phyloP scores from a whole-genome alignment of 2,329 filamentous ascomycete genomes.

The Venturia carpophila region DNA sequence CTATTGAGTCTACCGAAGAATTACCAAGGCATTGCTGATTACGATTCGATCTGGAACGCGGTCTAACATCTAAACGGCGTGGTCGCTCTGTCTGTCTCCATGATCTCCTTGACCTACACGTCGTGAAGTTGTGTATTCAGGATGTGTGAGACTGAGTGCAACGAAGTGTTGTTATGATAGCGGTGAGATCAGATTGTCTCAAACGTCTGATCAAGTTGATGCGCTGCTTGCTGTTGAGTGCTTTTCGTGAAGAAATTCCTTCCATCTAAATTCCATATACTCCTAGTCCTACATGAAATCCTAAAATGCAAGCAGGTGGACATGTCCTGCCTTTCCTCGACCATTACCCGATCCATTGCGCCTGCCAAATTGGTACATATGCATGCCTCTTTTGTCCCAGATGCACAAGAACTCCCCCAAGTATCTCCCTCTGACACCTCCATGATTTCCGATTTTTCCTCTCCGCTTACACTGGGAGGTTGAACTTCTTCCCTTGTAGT shows the following conservation, averaged over 20 bases:
- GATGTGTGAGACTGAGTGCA: neutral
- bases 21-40: neutral
- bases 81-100: neutral
- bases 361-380: conserved; percentile 2
- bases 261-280: neutral
- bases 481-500: conserved; percentile 48
- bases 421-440: neutral
- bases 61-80: neutral
- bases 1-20: neutral
- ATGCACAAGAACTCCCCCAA: neutral
- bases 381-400: neutral
- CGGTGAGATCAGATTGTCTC: too few relatives aligned
- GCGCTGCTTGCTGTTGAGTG: neutral
- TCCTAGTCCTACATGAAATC: conserved; percentile 7
- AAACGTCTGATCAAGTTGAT: neutral
- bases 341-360: neutral
- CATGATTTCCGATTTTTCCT: neutral
- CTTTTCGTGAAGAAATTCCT: neutral
- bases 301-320: neutral
- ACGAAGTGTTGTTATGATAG: neutral
- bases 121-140: neutral
- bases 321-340: neutral
- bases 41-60: neutral
- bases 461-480: conserved; percentile 39
- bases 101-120: neutral